These are phyloP conservation scores for Lasiosphaeria ovina DNA, from an alignment of 495 filamentous ascomycete species.

Conservation along the genomic window DNA sequence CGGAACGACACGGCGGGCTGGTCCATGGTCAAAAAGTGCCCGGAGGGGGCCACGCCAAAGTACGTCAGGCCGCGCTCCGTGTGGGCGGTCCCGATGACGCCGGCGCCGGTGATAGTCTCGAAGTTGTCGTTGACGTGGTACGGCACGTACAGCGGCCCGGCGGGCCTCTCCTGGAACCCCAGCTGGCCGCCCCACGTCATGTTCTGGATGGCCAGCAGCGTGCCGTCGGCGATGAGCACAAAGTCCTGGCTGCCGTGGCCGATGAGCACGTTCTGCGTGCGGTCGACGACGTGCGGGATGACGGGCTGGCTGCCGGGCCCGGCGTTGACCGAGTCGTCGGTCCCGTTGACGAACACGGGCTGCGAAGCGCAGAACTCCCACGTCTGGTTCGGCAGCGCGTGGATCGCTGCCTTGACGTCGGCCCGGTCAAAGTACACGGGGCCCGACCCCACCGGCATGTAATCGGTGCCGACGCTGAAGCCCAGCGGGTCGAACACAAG, in stretches of 20 bases:
- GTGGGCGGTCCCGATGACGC: slow-evolving; percentile 36
- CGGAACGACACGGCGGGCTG: slow-evolving; percentile 37
- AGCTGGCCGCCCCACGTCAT: slow-evolving; percentile 77
- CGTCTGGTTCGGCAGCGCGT: slow-evolving; percentile 56
- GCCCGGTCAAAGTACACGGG: slow-evolving; percentile 75
- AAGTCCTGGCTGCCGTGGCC: slow-evolving; percentile 65
- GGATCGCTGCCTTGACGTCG: slow-evolving; percentile 71
- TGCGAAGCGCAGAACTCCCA: slow-evolving; percentile 61
- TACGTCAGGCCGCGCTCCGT: slow-evolving; percentile 39
- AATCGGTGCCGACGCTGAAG: slow-evolving; percentile 58
- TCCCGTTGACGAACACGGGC: slow-evolving; percentile 57
- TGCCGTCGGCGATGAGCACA: slow-evolving; percentile 64
- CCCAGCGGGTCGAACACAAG: slow-evolving; percentile 72
- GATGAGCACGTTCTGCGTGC: slow-evolving; percentile 67
- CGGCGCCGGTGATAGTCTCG: slow-evolving; percentile 25
- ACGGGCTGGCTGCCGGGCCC: slow-evolving; percentile 54
- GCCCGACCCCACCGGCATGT: slow-evolving; percentile 51
- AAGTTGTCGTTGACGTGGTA: slow-evolving; percentile 46
- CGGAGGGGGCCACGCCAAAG: slow-evolving; percentile 32
- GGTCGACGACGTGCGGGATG: slow-evolving; percentile 70
- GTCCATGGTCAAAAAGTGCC: slow-evolving; percentile 37
- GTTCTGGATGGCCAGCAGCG: slow-evolving; percentile 75
- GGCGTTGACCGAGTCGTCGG: slow-evolving; percentile 47
- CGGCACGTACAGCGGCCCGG: slow-evolving; percentile 64
- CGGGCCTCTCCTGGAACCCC: slow-evolving; percentile 63